A percentile compares a stretch with the other conserved stretches of the same genome.
Evolutionary conservation across 129 eudicot species (phyloP).

Genomic region (Flaveria robusta): DNA sequence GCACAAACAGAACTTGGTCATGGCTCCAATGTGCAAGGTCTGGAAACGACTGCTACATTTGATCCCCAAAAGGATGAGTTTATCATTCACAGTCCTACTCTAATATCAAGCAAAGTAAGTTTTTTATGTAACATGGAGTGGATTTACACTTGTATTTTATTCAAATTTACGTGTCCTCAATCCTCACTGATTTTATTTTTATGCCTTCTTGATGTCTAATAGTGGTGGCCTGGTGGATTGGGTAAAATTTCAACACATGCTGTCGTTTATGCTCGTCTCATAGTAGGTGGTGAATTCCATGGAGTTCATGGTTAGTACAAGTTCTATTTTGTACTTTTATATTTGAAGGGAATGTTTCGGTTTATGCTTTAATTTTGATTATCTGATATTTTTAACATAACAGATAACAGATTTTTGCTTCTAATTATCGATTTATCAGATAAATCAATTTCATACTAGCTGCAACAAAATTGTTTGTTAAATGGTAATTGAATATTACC

Average conservation of each 20-base stretch:
- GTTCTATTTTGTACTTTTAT: background rate
- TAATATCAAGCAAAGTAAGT: conserved; percentile 97
- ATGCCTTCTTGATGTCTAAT: conserved; percentile 21
- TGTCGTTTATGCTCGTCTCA: conserved; percentile 82
- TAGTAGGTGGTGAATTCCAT: conserved; percentile 72
- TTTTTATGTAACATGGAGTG: background rate
- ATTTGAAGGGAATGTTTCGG: background rate
- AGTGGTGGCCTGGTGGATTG: conserved; percentile 99
- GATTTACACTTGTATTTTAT: background rate
- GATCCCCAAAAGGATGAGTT: conserved; percentile 91
- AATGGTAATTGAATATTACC: background rate
- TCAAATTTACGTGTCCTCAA: background rate
- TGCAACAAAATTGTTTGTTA: conserved; percentile 1
- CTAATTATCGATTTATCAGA: background rate
- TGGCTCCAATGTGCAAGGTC: conserved; percentile 99
- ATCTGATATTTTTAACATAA: background rate
- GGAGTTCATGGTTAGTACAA: conserved; percentile 74
- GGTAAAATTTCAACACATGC: conserved; percentile 96
- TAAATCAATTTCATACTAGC: background rate
- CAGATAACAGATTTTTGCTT: background rate
- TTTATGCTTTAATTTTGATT: background rate
- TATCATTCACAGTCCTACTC: conserved; percentile 83
- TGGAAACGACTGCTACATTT: conserved; percentile 97
- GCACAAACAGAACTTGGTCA: conserved; percentile 99
- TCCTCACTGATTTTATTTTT: conserved; percentile 18